A percentile compares a stretch with the other conserved stretches of the same genome.
Conservation (phyloP, 106 monocot genomes). For the Gastrodia elata region DNA sequence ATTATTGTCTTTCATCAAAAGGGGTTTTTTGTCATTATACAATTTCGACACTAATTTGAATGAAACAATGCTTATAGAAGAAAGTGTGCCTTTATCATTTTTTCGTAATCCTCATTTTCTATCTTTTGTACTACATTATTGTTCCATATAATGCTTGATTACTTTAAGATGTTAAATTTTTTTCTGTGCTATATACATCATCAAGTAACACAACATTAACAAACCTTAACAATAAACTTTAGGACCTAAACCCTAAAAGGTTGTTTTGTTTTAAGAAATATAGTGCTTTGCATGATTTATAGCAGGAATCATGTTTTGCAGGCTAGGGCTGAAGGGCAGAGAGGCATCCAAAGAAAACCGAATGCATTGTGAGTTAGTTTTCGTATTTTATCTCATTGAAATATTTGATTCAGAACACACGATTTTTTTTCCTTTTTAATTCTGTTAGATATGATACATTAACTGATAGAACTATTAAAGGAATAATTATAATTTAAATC, state of each 20-base stretch:
- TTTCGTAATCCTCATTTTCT: background rate
- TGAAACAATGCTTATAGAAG: background rate
- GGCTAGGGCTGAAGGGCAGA: slow-evolving; percentile 40
- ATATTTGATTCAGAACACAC: background rate
- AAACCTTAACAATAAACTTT: too few species aligned
- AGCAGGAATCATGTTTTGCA: slow-evolving; percentile 15
- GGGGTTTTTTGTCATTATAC: background rate
- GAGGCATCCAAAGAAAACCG: slow-evolving; percentile 28
- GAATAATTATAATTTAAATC: too few species aligned
- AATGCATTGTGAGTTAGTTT: slow-evolving; percentile 28
- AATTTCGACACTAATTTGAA: background rate
- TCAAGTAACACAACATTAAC: background rate
- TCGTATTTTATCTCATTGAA: background rate
- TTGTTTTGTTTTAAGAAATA: background rate
- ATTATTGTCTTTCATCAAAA: background rate
- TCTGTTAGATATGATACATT: background rate
- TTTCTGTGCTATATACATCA: background rate
- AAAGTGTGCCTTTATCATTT: background rate
- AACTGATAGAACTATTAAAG: background rate
- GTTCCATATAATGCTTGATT: background rate
- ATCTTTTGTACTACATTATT: background rate
- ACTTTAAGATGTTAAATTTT: background rate
- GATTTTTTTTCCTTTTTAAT: background rate
- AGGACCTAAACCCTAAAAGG: background rate
- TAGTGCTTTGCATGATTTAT: background rate